Evolutionary conservation across 495 filamentous ascomycete species (phyloP), one percentile per base, ranked within the genome.

Genomic region (Thermothielavioides terrestris): DNA sequence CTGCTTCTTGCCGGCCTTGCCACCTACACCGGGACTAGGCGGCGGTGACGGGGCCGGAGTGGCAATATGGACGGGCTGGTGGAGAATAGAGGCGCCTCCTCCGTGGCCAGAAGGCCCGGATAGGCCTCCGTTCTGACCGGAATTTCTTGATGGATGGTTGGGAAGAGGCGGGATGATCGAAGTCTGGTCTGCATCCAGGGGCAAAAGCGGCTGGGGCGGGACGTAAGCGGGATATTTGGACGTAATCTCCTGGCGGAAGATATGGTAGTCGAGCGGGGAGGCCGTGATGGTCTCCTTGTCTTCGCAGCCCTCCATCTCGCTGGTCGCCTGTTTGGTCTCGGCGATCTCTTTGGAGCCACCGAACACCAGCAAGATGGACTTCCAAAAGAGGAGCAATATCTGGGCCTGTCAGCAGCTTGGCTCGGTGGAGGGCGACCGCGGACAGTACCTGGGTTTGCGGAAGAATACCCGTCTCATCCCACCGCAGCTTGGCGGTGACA

Each of bases 181-280:
- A 55, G 88, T 91, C 47, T 89, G 86, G 31, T 95, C 89, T 7
- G 87, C 74, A 58, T 97, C 89, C 1, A 98, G 73, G 1, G 91
- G 88, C 50, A 98, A 81, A 11, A 86, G 66, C 1, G 87, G 82
- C 22, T 80, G 83, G 20, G 92, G 94, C 4, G 92, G 91, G 52
- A 89, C 83, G 65, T 97, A 98, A 4, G 94, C 85, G 5, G 92
- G 92, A 60, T 98, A 98, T 70, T 98, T 98, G 0, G 92, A 97
- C n/a, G 83, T 94, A 55, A 98, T 89, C 65, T 98, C 92, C 64
- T 97, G 91, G 22, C 94, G 82, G 61, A 98, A 98, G 11, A 88
- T 74, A 61, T 97, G 91, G 60, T 98, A 98, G 59, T 98, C 94
- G 9, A 98, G 73, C 11, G 94, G 92, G 9, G 90, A 95, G 5